Base-by-base conservation (phyloP, 2,329 filamentous ascomycete species). In the Trichoderma simmonsii region DNA sequence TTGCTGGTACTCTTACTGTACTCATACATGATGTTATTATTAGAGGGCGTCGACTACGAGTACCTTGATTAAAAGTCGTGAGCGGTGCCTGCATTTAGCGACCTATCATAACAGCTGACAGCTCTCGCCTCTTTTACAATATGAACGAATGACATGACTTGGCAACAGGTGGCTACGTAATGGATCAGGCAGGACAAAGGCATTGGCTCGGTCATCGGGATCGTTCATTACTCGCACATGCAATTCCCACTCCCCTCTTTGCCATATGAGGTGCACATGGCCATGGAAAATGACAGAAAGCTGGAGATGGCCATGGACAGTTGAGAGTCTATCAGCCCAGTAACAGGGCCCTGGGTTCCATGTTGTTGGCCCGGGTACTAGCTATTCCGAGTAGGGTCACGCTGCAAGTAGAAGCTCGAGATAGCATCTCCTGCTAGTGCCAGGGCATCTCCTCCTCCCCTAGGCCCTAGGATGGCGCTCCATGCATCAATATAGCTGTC, bases 141-240 rank as follows among this genome's bases (percentile, higher is more conserved):
- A 48, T 66, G 21, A 51, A 5, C 4, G 32, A 26, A 36, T 15
- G n/a, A 61, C 32, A 36, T 36, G 59, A 21, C 59, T 36, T 15
- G 34, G 36, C 63, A 61, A 48, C 32, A 34, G 21, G 48, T 56
- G 43, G 51, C 63, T 66, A 68, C 65, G 65, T 68, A 68, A 68
- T 68, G 54, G 24, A 18, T 36, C n/a, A 24, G 21, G 32, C 34
- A 36, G 34, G 34, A 36, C 14, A 36, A 36, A 36, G 34, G 34
- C n/a, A 21, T 30, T 12, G 32, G n/a, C 34, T 51, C 26, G 51
- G 64, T 36, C 54, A 68, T 68, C 54, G 54, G 30, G 51, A 57
- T 39, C 48, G 8, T 18, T 43, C 39, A 68, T 68, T 68, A 60
- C 65, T 68, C 54, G 54, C 48, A 68, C 56, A 59, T 59, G 15